Evolutionary conservation across 805 yeast genomes (phyloP).

Genomic region (Yarrowia sp.): DNA sequence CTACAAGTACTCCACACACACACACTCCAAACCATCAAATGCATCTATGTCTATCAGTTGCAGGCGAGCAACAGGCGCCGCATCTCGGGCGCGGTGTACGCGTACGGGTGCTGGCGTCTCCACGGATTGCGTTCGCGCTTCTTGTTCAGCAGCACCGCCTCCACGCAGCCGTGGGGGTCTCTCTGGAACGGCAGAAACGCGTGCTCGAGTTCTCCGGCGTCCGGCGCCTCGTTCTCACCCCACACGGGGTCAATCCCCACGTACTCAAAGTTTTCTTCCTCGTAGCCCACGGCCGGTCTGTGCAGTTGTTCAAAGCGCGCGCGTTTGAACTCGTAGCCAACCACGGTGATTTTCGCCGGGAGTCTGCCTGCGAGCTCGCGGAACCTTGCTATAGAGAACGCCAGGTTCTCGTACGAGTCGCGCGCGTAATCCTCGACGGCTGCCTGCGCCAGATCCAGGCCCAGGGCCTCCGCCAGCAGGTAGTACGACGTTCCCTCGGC

Average conservation of each 20-base stretch:
- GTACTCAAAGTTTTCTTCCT: slow-evolving; percentile 2
- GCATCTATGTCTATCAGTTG: background rate
- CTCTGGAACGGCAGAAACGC: slow-evolving; percentile 12
- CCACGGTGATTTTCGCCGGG: slow-evolving; percentile 55
- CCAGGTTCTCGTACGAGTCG: slow-evolving; percentile 24
- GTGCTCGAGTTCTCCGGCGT: background rate
- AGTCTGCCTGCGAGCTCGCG: slow-evolving; percentile 47
- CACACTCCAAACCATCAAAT: background rate
- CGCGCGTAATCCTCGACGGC: slow-evolving; percentile 19
- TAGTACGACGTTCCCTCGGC: slow-evolving; percentile 16
- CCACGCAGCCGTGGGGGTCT: slow-evolving; percentile 21
- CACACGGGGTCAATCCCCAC: slow-evolving; percentile 19
- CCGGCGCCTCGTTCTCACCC: slow-evolving; percentile 8
- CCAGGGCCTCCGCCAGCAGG: slow-evolving; percentile 2
- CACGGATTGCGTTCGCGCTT: background rate
- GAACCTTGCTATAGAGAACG: slow-evolving; percentile 33
- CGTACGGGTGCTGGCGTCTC: slow-evolving; percentile 19
- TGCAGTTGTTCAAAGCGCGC: slow-evolving; percentile 47
- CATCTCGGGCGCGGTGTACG: slow-evolving; percentile 6
- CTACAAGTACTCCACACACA: too few relatives aligned
- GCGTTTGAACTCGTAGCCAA: slow-evolving; percentile 75
- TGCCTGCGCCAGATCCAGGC: background rate
- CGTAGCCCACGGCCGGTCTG: slow-evolving; percentile 6
- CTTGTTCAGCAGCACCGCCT: background rate
- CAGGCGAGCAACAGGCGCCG: background rate